Percentiles rank a stretch among this genome's conserved stretches.
phyloP scores from a whole-genome alignment of 331 rosid genomes.

The Quercus phellos region DNA sequence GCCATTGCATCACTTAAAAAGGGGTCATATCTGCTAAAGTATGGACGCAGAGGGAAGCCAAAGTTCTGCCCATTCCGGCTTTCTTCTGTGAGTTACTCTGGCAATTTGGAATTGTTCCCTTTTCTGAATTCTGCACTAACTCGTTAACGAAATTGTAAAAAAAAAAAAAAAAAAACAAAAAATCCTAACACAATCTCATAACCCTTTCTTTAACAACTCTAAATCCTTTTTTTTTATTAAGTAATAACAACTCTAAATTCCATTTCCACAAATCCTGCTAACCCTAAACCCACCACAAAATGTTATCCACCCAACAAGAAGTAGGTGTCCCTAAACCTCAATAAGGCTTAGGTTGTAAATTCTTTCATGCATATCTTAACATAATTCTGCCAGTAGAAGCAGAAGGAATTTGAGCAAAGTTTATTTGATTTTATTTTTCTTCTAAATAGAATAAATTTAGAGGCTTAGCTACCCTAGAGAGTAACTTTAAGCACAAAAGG shows the following conservation, averaged over 20 bases:
- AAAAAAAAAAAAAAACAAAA: too few relatives aligned
- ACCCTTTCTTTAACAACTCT: too few relatives aligned
- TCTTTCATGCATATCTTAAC: neutral
- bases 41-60: conserved; percentile 95
- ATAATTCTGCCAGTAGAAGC: neutral
- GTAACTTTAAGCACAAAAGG: neutral
- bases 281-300: too few relatives aligned
- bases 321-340: neutral
- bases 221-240: too few relatives aligned
- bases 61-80: conserved; percentile 93
- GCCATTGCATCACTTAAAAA: conserved; percentile 85
- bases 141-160: conserved; percentile 6
- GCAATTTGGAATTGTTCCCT: conserved; percentile 2
- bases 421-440: too few relatives aligned
- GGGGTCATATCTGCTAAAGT: conserved; percentile 83
- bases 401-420: neutral
- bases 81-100: conserved; percentile 67
- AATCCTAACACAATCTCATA: too few relatives aligned
- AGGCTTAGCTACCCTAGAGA: neutral
- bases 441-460: neutral
- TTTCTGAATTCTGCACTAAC: neutral
- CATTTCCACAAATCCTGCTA: too few relatives aligned
- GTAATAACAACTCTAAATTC: too few relatives aligned
- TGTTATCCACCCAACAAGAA: neutral
- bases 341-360: neutral